Evolutionary conservation across 805 yeast genomes (phyloP).

Genomic region (Sugiyamaella qingdaonensis): DNA sequence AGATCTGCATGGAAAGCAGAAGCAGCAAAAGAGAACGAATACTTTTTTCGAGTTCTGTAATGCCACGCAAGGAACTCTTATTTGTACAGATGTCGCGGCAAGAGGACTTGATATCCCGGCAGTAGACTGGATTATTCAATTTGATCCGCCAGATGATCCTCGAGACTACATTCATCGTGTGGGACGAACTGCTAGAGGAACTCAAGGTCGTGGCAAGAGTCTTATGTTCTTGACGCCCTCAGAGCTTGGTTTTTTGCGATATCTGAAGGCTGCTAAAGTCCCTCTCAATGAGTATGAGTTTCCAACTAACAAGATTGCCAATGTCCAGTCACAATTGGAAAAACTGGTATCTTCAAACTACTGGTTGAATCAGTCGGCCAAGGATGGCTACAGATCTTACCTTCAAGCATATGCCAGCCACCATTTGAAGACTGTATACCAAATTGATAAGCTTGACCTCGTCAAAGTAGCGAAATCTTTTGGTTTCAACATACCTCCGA

Average conservation of each 20-base stretch:
- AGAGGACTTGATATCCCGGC: conserved; percentile 98
- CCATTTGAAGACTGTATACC: conserved; percentile 92
- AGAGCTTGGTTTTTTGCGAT: conserved; percentile 91
- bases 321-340: conserved; percentile 89
- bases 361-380: conserved; percentile 90
- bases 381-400: conserved; percentile 95
- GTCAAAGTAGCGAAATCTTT: conserved; percentile 93
- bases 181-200: conserved; percentile 94
- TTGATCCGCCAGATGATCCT: conserved; percentile 99
- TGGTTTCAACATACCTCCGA: conserved; percentile 90
- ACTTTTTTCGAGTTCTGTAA: conserved; percentile 98
- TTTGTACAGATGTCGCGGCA: conserved; percentile 99
- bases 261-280: conserved; percentile 93
- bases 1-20: conserved; percentile 96
- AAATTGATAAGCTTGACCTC: conserved; percentile 89
- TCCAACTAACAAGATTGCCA: conserved; percentile 90
- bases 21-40: conserved; percentile 97
- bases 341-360: conserved; percentile 87
- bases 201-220: conserved; percentile 84
- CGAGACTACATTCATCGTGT: conserved; percentile 98
- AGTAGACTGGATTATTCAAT: conserved; percentile 98
- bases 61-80: conserved; percentile 86
- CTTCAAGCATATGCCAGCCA: conserved; percentile 97
- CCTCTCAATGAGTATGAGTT: conserved; percentile 97
- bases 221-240: conserved; percentile 92